Percentiles rank a stretch among this genome's conserved stretches.
These are phyloP conservation scores for Nidularia pulvinata DNA, from an alignment of 768 basidiomycete genomes.

Conservation along the genomic window DNA sequence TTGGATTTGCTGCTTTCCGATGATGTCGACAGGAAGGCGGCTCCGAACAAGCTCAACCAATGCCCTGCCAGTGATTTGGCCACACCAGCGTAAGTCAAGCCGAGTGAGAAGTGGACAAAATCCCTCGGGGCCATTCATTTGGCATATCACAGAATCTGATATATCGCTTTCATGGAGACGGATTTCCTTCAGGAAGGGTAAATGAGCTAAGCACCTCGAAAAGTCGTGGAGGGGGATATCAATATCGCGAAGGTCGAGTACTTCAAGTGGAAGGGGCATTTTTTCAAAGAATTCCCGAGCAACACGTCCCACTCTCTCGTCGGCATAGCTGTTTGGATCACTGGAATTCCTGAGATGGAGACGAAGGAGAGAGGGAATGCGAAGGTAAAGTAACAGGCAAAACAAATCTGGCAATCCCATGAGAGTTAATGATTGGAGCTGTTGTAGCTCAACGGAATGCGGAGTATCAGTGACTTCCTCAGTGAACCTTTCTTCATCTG, in stretches of 20 bases:
- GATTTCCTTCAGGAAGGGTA: conserved; percentile 37
- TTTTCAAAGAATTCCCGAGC: conserved; percentile 11
- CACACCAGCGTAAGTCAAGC: conserved; percentile 63
- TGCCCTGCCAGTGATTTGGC: conserved; percentile 47
- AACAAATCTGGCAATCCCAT: conserved; percentile 24
- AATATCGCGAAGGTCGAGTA: conserved; percentile 19
- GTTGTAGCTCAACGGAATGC: conserved; percentile 14
- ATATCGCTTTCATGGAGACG: conserved; percentile 61
- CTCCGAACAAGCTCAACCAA: conserved; percentile 48
- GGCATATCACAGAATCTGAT: conserved; percentile 37
- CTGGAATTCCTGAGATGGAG: conserved; percentile 40
- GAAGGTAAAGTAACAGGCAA: conserved; percentile 23
- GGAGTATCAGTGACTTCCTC: conserved; percentile 15
- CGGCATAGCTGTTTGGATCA: conserved; percentile 23
- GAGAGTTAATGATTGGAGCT: conserved; percentile 22
- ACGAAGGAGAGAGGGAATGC: conserved; percentile 27
- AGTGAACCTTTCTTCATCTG: conserved; percentile 14
- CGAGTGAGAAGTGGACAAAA: conserved; percentile 44
- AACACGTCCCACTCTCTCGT: conserved; percentile 25
- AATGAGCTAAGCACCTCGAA: conserved; percentile 13
- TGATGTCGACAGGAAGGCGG: conserved; percentile 16
- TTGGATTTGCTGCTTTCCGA: neutral
- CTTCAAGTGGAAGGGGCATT: conserved; percentile 24
- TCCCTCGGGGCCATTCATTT: conserved; percentile 33
- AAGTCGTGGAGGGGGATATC: conserved; percentile 19